Evolutionary conservation across 2,329 filamentous ascomycete species (phyloP), one percentile per base, ranked within the genome.

Genomic region (Xylariomycetidae sp.): DNA sequence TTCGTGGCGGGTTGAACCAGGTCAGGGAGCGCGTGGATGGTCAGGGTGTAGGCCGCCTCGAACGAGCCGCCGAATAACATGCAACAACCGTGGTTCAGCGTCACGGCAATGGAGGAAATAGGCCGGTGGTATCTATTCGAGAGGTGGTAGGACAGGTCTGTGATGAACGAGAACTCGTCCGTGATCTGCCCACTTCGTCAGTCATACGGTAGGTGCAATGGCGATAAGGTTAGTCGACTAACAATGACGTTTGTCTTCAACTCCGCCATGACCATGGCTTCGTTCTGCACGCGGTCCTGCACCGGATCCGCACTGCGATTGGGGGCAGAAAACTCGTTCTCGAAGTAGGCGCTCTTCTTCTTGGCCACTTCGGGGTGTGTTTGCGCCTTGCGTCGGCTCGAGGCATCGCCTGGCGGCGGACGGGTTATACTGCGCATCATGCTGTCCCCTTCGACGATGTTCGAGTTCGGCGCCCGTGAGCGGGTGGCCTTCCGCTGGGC

Each of bases 31-130:
- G 85, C 79, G 22, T 74, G 80, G 38, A 95, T 74, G 20, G 76
- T 82, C 50, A 94, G 67, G 39, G 80, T 72, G 53, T 95, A 95
- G 14, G 85, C 84, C 4, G 85, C 82, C 31, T 88, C 82, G 43
- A 85, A 82, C 5, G 77, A 79, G 22, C 80, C 83, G 2, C 76
- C 83, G 39, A 90, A 81, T 35, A 86, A 66, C 47, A 95, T 74
- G 51, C 82, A 85, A 10, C 76, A 72, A 17, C 82, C 79, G 50
- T 92, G 85, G 25, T 82, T 74, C n/a, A 94, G 63, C 2, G 76
- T 81, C 29, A 93, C 75, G 52, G 85, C 75, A 37, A 94, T 79
- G 7, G 79, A 83, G 3, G 78, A 75, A 36, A 85, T 72, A 3
- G 85, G 78, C 18, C 85, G 76, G 39, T 82, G 78, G 54, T 88